phyloP scores from a whole-genome alignment of 1,284 basidiomycete genomes.

The Ceratobasidium sp. region DNA sequence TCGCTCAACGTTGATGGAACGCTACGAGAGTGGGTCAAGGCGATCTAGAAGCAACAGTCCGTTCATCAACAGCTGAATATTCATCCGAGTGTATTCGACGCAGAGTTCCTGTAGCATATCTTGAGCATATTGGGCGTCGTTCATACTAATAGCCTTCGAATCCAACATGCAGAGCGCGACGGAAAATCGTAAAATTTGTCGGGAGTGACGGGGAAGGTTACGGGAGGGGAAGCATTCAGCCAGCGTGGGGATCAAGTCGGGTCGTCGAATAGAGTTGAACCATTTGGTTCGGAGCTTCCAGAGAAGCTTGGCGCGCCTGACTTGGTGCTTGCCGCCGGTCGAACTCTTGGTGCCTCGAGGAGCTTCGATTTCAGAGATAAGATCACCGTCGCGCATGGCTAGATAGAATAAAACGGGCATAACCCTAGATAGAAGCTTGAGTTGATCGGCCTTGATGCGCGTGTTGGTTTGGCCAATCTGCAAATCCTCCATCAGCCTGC shows the following conservation, averaged over 20 bases:
- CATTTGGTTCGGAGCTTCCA: neutral
- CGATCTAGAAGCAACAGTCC: no score
- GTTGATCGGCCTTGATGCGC: slow-evolving; percentile 25
- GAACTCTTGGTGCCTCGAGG: neutral
- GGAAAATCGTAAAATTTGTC: slow-evolving; percentile 17
- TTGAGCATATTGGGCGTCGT: neutral
- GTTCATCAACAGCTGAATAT: neutral
- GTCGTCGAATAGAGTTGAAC: slow-evolving; percentile 6
- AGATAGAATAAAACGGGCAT: slow-evolving; percentile 8
- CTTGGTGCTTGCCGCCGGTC: neutral
- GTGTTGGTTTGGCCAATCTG: slow-evolving; percentile 29
- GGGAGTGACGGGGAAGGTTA: neutral
- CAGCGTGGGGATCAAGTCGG: neutral
- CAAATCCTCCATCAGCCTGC: neutral
- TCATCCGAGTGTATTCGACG: neutral
- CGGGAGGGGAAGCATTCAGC: slow-evolving; percentile 17
- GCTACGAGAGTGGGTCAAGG: no score
- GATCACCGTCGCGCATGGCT: slow-evolving; percentile 6
- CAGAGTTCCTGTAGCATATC: neutral
- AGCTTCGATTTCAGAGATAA: neutral
- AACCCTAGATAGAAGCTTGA: neutral
- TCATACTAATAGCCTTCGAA: neutral
- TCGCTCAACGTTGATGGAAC: no score
- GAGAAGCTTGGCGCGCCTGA: neutral
- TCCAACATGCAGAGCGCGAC: neutral